Percentiles rank a stretch among this genome's conserved stretches.
Evolutionary conservation across 768 basidiomycete species (phyloP).

Genomic region (Tulasnella sp.): DNA sequence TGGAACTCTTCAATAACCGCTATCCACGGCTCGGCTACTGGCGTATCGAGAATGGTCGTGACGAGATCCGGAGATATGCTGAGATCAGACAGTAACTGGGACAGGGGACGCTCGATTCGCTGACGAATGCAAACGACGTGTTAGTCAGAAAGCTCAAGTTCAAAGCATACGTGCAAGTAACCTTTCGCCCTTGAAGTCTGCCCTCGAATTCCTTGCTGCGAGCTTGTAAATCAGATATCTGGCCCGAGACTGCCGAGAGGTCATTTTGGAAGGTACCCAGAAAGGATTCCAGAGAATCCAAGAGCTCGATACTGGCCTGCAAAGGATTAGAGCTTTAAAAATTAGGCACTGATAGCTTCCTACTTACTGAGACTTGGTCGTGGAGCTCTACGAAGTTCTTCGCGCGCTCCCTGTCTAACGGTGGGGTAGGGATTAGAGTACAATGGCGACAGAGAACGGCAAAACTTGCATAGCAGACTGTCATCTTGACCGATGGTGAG

Average conservation of each 20-base stretch:
- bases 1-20: slow-evolving; percentile 73
- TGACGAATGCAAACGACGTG: slow-evolving; percentile 24
- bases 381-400: slow-evolving; percentile 79
- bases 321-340: neutral
- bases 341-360: slow-evolving; percentile 28
- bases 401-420: slow-evolving; percentile 31
- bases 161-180: slow-evolving; percentile 26
- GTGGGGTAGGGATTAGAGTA: neutral
- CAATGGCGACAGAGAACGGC: neutral
- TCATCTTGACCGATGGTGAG: neutral
- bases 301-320: slow-evolving; percentile 74
- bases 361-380: slow-evolving; percentile 74
- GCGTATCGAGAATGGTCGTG: slow-evolving; percentile 66
- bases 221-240: slow-evolving; percentile 88
- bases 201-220: slow-evolving; percentile 85
- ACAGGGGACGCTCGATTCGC: slow-evolving; percentile 83
- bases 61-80: slow-evolving; percentile 73
- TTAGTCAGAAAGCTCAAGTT: neutral
- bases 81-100: slow-evolving; percentile 66
- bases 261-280: slow-evolving; percentile 93
- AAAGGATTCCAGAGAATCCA: slow-evolving; percentile 83
- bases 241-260: slow-evolving; percentile 86
- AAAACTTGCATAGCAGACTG: neutral
- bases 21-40: slow-evolving; percentile 85
- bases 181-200: slow-evolving; percentile 72